These are phyloP conservation scores for Eucalyptus leucophloia DNA, from an alignment of 345 rosid genomes.

Conservation along the genomic window DNA sequence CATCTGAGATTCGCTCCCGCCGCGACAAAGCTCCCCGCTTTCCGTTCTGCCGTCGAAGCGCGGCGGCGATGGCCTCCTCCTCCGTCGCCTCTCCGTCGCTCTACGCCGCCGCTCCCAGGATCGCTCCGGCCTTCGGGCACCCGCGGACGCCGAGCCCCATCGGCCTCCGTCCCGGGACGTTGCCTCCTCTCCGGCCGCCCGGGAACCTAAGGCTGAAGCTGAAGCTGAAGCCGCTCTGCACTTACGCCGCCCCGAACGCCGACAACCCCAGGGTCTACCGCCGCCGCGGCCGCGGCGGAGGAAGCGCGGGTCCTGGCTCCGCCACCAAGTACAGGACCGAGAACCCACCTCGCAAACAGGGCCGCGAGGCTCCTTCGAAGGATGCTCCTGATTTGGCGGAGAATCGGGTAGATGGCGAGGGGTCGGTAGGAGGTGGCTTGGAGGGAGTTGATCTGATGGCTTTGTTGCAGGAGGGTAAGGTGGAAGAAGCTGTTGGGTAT, in stretches of 20 bases:
- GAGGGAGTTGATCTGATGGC: constrained; percentile 12
- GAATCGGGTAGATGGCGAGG: neutral
- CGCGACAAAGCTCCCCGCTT: neutral
- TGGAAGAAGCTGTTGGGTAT: constrained; percentile 20
- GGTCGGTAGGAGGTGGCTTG: neutral
- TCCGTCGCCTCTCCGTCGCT: neutral
- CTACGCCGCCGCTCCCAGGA: neutral
- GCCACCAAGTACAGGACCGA: neutral
- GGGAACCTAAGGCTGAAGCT: neutral
- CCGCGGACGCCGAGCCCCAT: neutral
- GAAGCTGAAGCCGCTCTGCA: neutral
- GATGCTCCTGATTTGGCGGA: neutral
- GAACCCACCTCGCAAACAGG: neutral
- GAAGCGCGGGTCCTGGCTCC: neutral
- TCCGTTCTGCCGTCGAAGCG: neutral
- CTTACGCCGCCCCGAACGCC: constrained; percentile 8
- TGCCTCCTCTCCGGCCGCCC: neutral
- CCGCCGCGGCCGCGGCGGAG: neutral
- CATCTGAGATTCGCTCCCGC: neutral
- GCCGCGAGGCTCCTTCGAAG: neutral
- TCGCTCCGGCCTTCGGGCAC: neutral
- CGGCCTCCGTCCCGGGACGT: neutral
- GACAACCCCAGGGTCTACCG: constrained; percentile 9
- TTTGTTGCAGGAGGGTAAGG: constrained; percentile 32
- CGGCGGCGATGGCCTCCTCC: neutral